These are phyloP conservation scores for Mycocentrospora acerina DNA, from an alignment of 2,329 filamentous ascomycete genomes.

Conservation along the genomic window DNA sequence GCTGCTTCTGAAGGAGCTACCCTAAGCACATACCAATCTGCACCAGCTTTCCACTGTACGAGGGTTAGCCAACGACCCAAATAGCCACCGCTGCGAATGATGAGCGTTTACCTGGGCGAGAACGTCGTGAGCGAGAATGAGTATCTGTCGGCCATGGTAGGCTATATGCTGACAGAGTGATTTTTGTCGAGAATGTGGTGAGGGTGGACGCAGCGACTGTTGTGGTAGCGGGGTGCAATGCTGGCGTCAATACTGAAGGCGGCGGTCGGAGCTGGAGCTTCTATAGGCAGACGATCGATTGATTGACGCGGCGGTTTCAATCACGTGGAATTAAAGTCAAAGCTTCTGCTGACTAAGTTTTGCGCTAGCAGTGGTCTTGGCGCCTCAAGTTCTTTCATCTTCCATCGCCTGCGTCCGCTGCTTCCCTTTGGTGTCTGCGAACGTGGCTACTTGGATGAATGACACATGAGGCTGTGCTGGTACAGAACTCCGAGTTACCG, in stretches of 20 bases:
- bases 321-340: neutral
- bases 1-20: neutral
- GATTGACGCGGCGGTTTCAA: constrained; percentile 8
- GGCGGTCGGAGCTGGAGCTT: constrained; percentile 33
- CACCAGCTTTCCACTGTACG: constrained; percentile 87
- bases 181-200: constrained; percentile 1
- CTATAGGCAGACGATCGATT: constrained; percentile 13
- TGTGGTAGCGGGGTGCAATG: constrained; percentile 12
- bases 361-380: too few relatives aligned
- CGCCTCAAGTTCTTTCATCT: too few relatives aligned
- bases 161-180: constrained; percentile 1
- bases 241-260: constrained; percentile 17
- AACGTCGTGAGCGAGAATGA: constrained; percentile 99
- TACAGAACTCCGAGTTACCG: constrained; percentile 18
- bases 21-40: constrained; percentile 79
- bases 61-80: constrained; percentile 49
- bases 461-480: constrained; percentile 19
- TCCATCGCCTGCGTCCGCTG: constrained; percentile 4
- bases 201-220: constrained; percentile 2
- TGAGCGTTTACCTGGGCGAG: constrained; percentile 82
- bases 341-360: too few relatives aligned
- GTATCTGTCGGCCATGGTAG: constrained; percentile 91
- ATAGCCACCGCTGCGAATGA: constrained; percentile 15
- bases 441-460: constrained; percentile 28
- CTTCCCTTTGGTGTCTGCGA: constrained; percentile 24